Base-by-base conservation (phyloP, 192 early-diverging fungal species). In the Gamsiella multidivaricata region DNA sequence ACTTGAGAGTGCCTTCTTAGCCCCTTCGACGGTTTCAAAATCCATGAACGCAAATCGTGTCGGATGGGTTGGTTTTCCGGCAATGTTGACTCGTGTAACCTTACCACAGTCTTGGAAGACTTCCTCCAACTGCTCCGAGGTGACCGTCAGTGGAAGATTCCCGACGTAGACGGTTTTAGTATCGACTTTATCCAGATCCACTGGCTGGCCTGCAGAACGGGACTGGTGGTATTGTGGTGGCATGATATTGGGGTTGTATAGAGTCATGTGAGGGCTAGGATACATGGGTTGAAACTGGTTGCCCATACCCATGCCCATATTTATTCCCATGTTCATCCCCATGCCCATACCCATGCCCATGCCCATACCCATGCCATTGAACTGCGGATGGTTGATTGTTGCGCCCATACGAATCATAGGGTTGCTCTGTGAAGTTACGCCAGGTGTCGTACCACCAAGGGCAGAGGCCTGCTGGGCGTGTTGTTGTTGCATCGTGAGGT, bases 31-130 rank as follows among this genome's bases (percentile, higher is more conserved):
- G 6, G 65, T 69, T 25, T 78, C 74, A 69, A 78, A 78, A 25
- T 78, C 74, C 60, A 78, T 78, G 28, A 78, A 78, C n/a, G 74
- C 74, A 32, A 78, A 78, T 5, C 74, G 65, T 7, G 74, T 78
- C 14, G 74, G 74, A 23, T 78, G 74, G 3, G 65, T 78, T 0
- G 74, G 60, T 36, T 78, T 78, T 18, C 74, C 74, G 4, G 74
- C 66, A 69, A 78, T 78, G 23, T 78, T 78, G 50, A 78, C 74
- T 32, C 74, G 65, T 15, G 74, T 68, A 15, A 78, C 50, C 32
- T 64, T 69, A 17, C 74, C 74, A 58, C 74, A 78, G 31, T 78
- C 74, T 3, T 52, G 54, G 33, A 78, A 78, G 17, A 58, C 61
- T 29, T 78, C 74, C 17, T 78, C 74, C n/a, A 78, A 39, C 31